These are phyloP conservation scores for Hyaloscypha hepaticicola DNA, from an alignment of 495 filamentous ascomycete species.

Conservation along the genomic window DNA sequence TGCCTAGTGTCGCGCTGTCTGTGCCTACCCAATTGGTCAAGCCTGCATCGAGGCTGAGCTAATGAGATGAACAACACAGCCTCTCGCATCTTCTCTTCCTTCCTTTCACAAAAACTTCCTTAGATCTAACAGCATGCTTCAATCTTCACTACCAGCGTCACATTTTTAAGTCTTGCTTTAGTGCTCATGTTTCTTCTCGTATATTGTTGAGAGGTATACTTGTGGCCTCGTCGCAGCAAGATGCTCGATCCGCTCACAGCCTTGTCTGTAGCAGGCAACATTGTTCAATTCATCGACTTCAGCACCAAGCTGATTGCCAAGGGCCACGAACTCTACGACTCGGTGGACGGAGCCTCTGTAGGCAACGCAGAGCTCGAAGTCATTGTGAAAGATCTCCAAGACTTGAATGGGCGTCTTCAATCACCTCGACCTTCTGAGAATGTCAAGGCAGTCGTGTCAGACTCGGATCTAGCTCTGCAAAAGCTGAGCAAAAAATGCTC, in stretches of 20 bases:
- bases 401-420: not conserved
- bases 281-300: conserved; percentile 17
- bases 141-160: not conserved
- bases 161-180: not conserved
- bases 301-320: not conserved
- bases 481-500: not conserved
- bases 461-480: not conserved
- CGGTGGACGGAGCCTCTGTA: not conserved
- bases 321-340: not conserved
- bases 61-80: not conserved
- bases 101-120: not conserved
- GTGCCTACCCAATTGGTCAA: not conserved
- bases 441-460: not conserved
- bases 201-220: not conserved
- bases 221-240: too few species aligned
- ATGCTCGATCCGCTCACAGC: conserved; percentile 8
- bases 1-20: not conserved
- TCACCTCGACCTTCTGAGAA: not conserved
- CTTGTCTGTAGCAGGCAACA: not conserved
- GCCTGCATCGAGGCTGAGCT: not conserved
- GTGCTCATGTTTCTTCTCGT: not conserved
- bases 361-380: not conserved
- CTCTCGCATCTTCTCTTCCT: not conserved
- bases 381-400: not conserved
- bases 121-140: not conserved